Evolutionary conservation across 116 monocot species (phyloP).

Genomic region (Zostera marina): DNA sequence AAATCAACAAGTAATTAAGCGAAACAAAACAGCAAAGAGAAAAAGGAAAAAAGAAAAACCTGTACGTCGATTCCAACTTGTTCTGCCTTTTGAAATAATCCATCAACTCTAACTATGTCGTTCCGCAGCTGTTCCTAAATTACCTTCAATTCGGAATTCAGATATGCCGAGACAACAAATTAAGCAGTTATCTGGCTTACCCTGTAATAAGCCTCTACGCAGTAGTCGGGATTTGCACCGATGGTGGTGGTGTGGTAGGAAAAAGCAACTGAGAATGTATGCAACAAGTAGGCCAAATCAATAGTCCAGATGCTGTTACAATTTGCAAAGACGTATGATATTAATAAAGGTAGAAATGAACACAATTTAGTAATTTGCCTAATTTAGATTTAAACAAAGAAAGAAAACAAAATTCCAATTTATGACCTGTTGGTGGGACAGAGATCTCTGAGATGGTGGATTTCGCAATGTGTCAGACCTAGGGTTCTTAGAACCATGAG

Average conservation of each 20-base stretch:
- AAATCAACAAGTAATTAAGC: not conserved
- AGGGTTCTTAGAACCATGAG: constrained; percentile 71
- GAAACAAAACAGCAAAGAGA: not conserved
- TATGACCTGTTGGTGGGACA: constrained; percentile 55
- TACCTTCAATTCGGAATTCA: not conserved
- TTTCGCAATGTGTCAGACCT: constrained; percentile 27
- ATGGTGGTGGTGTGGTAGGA: constrained; percentile 77
- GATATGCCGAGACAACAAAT: not conserved
- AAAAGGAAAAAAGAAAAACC: constrained; percentile 18
- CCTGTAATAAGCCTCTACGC: constrained; percentile 63
- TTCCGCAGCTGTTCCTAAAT: constrained; percentile 69
- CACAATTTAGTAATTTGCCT: not conserved
- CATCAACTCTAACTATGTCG: constrained; percentile 52
- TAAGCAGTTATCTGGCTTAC: constrained; percentile 18
- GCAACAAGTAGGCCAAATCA: constrained; percentile 77
- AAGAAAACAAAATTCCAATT: too few relatives aligned
- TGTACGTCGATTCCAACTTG: constrained; percentile 66
- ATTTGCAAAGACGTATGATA: constrained; percentile 20
- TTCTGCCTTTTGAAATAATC: constrained; percentile 43
- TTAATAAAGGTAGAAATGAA: not conserved
- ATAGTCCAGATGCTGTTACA: constrained; percentile 78
- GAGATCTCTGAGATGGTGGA: constrained; percentile 49
- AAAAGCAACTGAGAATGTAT: constrained; percentile 62
- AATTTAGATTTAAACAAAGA: not conserved
- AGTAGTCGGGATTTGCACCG: constrained; percentile 76